Percentiles rank a stretch among this genome's conserved stretches.
phyloP scores from a whole-genome alignment of 345 rosid species.

The Dipteronia dyeriana region DNA sequence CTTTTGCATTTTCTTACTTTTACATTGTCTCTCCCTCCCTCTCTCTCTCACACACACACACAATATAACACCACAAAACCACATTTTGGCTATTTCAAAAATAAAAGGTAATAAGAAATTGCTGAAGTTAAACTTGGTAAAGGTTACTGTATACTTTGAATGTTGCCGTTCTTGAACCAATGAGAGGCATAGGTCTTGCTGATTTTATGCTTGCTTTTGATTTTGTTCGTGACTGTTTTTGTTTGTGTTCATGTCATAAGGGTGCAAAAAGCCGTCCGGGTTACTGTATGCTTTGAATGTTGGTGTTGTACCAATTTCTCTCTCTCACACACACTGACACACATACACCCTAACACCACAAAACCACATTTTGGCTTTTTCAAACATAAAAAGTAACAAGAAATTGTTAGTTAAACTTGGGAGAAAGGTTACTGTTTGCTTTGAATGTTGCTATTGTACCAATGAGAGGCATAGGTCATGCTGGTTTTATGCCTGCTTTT shows the following conservation, averaged over 20 bases:
- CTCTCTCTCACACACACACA: no score
- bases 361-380: background rate
- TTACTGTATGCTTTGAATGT: no score
- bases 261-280: no score
- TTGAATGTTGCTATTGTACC: background rate
- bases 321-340: background rate
- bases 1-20: background rate
- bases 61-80: background rate
- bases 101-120: background rate
- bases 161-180: background rate
- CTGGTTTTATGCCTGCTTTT: constrained; percentile 5
- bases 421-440: background rate
- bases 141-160: background rate
- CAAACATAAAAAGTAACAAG: background rate
- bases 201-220: background rate
- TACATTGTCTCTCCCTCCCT: background rate
- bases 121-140: background rate
- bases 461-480: background rate
- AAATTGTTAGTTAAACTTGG: background rate
- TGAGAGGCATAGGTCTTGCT: background rate
- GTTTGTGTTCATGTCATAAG: constrained; percentile 31
- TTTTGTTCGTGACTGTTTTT: constrained; percentile 12
- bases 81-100: background rate
- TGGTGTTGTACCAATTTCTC: no score
- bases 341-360: background rate